phyloP scores from a whole-genome alignment of 75 land plant species.

The Adiantum capillusveneris region DNA sequence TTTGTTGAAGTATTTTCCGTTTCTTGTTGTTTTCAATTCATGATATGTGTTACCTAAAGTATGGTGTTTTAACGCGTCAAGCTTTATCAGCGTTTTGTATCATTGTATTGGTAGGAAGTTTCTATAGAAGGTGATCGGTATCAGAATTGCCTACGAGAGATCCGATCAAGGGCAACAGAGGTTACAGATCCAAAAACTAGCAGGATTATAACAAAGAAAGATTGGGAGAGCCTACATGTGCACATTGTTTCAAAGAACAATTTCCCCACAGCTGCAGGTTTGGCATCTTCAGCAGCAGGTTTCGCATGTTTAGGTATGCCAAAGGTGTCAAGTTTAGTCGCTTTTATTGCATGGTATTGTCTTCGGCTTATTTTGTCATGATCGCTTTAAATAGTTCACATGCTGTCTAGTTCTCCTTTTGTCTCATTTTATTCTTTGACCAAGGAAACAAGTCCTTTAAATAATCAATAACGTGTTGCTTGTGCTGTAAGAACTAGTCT shows the following conservation, averaged over 20 bases:
- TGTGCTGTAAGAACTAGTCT: too few relatives aligned
- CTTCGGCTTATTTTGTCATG: too few relatives aligned
- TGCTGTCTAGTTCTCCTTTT: too few relatives aligned
- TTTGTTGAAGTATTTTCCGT: too few relatives aligned
- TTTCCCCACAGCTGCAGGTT: slow-evolving; percentile 97
- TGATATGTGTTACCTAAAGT: too few relatives aligned
- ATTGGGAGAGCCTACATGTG: slow-evolving; percentile 68
- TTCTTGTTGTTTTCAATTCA: too few relatives aligned
- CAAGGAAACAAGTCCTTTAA: too few relatives aligned
- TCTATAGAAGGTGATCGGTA: slow-evolving; percentile 68
- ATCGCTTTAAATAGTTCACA: too few relatives aligned
- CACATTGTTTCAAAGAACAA: slow-evolving; percentile 92
- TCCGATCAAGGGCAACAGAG: slow-evolving; percentile 61
- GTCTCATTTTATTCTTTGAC: too few relatives aligned
- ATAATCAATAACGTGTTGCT: too few relatives aligned
- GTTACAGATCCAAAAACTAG: slow-evolving; percentile 72
- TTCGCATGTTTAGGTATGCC: slow-evolving; percentile 90
- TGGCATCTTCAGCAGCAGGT: slow-evolving; percentile 99
- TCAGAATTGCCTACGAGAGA: slow-evolving; percentile 80
- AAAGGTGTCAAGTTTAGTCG: neutral
- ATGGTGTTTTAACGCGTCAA: too few relatives aligned
- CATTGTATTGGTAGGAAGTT: slow-evolving; percentile 71
- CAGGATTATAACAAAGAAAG: slow-evolving; percentile 47
- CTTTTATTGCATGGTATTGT: too few relatives aligned
- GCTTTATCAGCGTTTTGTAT: neutral